Conservation (phyloP, 1,284 basidiomycete species). For the Apiotrichum sp. region DNA sequence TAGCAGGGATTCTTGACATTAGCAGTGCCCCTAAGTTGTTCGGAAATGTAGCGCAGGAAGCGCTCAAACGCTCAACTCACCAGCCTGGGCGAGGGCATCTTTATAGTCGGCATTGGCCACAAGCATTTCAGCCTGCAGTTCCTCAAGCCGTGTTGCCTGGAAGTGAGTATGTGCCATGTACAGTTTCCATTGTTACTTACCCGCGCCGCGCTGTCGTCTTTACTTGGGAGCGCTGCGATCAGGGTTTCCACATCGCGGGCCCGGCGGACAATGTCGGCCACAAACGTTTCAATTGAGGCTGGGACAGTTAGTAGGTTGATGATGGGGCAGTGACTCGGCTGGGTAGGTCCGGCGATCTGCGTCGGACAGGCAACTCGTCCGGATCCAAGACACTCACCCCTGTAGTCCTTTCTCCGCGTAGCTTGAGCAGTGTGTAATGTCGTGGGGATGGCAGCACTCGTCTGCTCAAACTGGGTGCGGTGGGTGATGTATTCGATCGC, state of each 20-base stretch:
- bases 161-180: neutral
- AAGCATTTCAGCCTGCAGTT: slow-evolving; percentile 39
- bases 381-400: slow-evolving; percentile 21
- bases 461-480: slow-evolving; percentile 43
- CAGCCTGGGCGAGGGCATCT: slow-evolving; percentile 36
- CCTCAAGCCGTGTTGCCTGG: slow-evolving; percentile 30
- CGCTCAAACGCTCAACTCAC: slow-evolving; percentile 15
- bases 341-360: no score
- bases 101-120: slow-evolving; percentile 40
- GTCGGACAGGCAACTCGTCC: no score
- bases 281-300: slow-evolving; percentile 43
- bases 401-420: slow-evolving; percentile 29
- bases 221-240: slow-evolving; percentile 38
- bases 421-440: slow-evolving; percentile 32
- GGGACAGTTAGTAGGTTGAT: neutral
- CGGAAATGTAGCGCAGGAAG: no score
- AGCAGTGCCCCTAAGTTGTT: neutral
- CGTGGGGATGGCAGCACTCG: slow-evolving; percentile 33
- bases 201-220: slow-evolving; percentile 29
- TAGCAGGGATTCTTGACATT: slow-evolving; percentile 28
- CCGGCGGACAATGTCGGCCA: slow-evolving; percentile 38
- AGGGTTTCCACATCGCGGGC: slow-evolving; percentile 43
- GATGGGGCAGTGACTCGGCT: neutral
- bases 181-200: slow-evolving; percentile 20
- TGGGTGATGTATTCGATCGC: slow-evolving; percentile 46